Evolutionary conservation across 1,284 basidiomycete species (phyloP).

Genomic region (Ceratobasidium sp.): DNA sequence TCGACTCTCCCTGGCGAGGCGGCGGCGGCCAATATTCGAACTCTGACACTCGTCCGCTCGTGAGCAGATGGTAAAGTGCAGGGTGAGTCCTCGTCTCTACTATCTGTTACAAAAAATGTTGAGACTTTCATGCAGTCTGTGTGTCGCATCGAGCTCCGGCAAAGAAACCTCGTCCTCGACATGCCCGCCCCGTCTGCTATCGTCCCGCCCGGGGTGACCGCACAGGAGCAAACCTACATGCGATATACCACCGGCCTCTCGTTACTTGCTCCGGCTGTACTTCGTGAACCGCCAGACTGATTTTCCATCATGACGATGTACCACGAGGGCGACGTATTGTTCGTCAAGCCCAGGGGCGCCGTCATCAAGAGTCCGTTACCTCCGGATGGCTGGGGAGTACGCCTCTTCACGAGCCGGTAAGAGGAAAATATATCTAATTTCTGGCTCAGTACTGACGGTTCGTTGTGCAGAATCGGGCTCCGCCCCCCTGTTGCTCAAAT

Average conservation of each 20-base stretch:
- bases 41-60: conserved; percentile 73
- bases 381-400: conserved; percentile 25
- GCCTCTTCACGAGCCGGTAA: conserved; percentile 30
- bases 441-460: background rate
- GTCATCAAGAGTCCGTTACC: conserved; percentile 71
- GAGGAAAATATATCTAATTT: background rate
- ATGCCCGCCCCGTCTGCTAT: conserved; percentile 83
- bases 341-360: conserved; percentile 86
- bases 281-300: conserved; percentile 87
- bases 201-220: conserved; percentile 70
- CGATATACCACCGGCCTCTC: conserved; percentile 61
- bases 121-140: conserved; percentile 60
- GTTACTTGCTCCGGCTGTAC: conserved; percentile 86
- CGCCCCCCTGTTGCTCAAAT: conserved; percentile 12
- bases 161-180: conserved; percentile 86
- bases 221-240: conserved; percentile 85
- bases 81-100: conserved; percentile 51
- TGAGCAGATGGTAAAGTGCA: conserved; percentile 80
- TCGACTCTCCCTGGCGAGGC: conserved; percentile 66
- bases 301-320: conserved; percentile 94
- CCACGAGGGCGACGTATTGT: conserved; percentile 82
- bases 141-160: conserved; percentile 80
- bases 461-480: conserved; percentile 20
- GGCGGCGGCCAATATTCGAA: conserved; percentile 54
- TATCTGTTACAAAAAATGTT: conserved; percentile 33